Base-by-base conservation (phyloP, 2,329 filamentous ascomycete genomes). In the Aspergillus brasiliensis region DNA sequence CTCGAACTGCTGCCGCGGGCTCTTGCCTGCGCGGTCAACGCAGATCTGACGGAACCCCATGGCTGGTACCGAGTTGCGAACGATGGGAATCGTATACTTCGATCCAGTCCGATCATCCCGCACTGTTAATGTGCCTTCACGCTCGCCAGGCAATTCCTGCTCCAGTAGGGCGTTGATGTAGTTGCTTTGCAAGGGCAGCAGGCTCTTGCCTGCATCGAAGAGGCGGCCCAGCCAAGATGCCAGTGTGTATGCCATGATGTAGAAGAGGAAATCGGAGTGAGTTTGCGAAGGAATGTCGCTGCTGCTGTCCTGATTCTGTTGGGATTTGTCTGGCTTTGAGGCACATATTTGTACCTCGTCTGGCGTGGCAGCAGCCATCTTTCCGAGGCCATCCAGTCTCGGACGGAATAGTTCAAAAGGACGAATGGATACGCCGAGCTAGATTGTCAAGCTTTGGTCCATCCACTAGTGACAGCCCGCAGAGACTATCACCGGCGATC, bases 121-220 rank as follows among this genome's bases (percentile, higher is more conserved):
- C 37, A 54, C 51, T 23, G 51, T 54, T n/a, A 54, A 38, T 13
- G 31, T 54, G 37, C 38, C 51, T 27, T 49, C 46, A 31, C 46
- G 46, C 27, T 49, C 46, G 7, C 46, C 46, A 8, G 46, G 23
- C 25, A 49, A 8, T 5, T 49, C 46, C 15, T 49, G 23, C 25
- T 49, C 46, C 15, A 49, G 23, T 10, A 49, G 8, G 46, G 46
- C 23, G 5, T 49, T 49, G 46, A 49, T 49, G 46, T 49, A 49
- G 25, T 49, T 49, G 15, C 46, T 25, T 7, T 49, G 46, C 8
- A 49, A n/a, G 4, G 46, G 46, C 25, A 49, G 25, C 25, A 49
- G 8, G 8, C 46, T 49, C 15, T 49, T 49, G 46, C 46, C 46
- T 15, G 46, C 46, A 11, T 49, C 46, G 25, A 49, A 28, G 25